Base-by-base conservation (phyloP, 1,139 yeast species). In the Candida tropicalis region DNA sequence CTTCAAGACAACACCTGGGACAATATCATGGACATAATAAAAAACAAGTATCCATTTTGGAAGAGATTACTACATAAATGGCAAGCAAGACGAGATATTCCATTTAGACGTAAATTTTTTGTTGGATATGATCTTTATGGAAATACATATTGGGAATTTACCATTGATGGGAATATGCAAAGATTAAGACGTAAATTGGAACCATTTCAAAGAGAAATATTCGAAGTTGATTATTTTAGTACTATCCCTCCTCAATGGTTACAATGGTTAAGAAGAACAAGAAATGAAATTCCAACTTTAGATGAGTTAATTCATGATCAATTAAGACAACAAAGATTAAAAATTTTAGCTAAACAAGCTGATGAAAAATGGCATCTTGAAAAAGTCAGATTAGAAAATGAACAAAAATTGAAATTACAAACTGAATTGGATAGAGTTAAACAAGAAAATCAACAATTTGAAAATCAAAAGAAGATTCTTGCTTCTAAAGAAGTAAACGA, bases 121-220 rank as follows among this genome's bases (percentile, higher is more conserved):
- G 64, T 79, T n/a, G 81, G 96, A 8, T 87, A 86, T 58, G 96
- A 87, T 57, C 69, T 87, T 15, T 82, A 81, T 38, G 96, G 95
- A 4, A 87, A 87, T 59, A 82, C 93, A 3, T 87, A 83, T 62
- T 87, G 95, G 95, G 96, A 87, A 59, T 82, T 85, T 62, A 73
- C 76, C 38, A 56, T 69, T 9, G 82, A 79, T 49, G 82, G 77
- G 4, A 69, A 67, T 51, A 53, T 62, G 64, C 71, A 63, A 36
- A 56, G 77, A 44, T 66, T 79, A 40, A 62, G 84, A 42, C 55
- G 84, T 35, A 75, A 77, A 48, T 63, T 76, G 51, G 77, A 76
- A 46, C 84, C 84, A 1, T 62, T 59, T 44, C 57, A 63, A 43
- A 62, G 63, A 34, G 63, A 68, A 42, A 52, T 68, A 5, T 74